Evolutionary conservation across 2,329 filamentous ascomycete species (phyloP).

Genomic region (Fusarium subglutinans): DNA sequence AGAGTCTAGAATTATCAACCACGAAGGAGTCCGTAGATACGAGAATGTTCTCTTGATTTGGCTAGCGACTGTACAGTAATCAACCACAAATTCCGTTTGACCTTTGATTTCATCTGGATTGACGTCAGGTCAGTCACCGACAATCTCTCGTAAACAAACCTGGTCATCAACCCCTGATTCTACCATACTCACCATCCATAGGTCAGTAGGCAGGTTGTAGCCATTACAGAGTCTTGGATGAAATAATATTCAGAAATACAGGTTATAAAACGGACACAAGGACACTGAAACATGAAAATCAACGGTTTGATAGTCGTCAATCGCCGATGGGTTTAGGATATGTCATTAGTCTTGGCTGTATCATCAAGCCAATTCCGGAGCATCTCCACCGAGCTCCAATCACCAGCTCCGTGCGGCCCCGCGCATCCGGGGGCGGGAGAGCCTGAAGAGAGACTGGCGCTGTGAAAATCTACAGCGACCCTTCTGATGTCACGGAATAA

Average conservation of each 20-base stretch:
- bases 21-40: not conserved
- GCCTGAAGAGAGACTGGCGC: not conserved
- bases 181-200: not conserved
- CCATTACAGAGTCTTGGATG: not conserved
- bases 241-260: constrained; percentile 15
- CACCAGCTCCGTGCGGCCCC: constrained; percentile 21
- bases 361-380: constrained; percentile 17
- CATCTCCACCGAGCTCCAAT: constrained; percentile 36
- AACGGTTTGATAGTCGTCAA: not conserved
- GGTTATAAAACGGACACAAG: constrained; percentile 15
- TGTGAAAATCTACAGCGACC: not conserved
- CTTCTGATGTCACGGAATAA: constrained; percentile 29
- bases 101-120: constrained; percentile 23
- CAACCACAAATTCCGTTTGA: constrained; percentile 27
- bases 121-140: constrained; percentile 31
- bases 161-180: not conserved
- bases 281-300: not conserved
- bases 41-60: constrained; percentile 15
- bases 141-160: not conserved
- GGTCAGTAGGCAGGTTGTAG: not conserved
- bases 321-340: constrained; percentile 22
- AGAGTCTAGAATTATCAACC: not conserved
- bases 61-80: not conserved
- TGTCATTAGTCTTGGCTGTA: constrained; percentile 24
- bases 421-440: constrained; percentile 20